phyloP scores from a whole-genome alignment of 2,329 filamentous ascomycete genomes.

The Triangularia verruculosa region DNA sequence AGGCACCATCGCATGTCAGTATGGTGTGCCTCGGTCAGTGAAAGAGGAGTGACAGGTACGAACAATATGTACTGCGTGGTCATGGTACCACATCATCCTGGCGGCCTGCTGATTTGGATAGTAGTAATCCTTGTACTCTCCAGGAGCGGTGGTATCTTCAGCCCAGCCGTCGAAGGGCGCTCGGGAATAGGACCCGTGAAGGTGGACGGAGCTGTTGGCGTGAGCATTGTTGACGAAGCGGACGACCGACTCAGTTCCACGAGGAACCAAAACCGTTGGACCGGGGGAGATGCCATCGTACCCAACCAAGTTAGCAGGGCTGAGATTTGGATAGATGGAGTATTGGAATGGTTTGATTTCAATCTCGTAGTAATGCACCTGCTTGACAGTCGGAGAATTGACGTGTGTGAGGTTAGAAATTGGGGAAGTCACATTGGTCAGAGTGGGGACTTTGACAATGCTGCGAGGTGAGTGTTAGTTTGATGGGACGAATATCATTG shows the following conservation, averaged over 20 bases:
- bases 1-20: neutral
- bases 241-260: slow-evolving; percentile 51
- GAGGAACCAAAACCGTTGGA: slow-evolving; percentile 48
- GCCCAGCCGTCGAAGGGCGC: slow-evolving; percentile 51
- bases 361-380: slow-evolving; percentile 38
- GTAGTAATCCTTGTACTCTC: slow-evolving; percentile 61
- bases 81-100: slow-evolving; percentile 58
- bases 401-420: slow-evolving; percentile 34
- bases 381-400: slow-evolving; percentile 36
- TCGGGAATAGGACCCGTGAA: slow-evolving; percentile 52
- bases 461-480: neutral
- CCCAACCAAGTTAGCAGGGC: slow-evolving; percentile 36
- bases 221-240: slow-evolving; percentile 51
- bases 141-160: slow-evolving; percentile 45
- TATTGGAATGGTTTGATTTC: slow-evolving; percentile 34
- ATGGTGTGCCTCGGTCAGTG: slow-evolving; percentile 3
- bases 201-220: slow-evolving; percentile 46
- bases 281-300: slow-evolving; percentile 56
- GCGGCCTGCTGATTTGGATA: slow-evolving; percentile 55
- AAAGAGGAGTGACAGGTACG: slow-evolving; percentile 8
- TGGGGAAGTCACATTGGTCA: neutral
- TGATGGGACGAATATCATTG: neutral
- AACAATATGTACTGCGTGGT: slow-evolving; percentile 38
- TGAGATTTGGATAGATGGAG: slow-evolving; percentile 38
- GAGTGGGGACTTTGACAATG: neutral